Evolutionary conservation across 768 basidiomycete species (phyloP), one percentile per base, ranked within the genome.

Genomic region (Lactarius indigo): DNA sequence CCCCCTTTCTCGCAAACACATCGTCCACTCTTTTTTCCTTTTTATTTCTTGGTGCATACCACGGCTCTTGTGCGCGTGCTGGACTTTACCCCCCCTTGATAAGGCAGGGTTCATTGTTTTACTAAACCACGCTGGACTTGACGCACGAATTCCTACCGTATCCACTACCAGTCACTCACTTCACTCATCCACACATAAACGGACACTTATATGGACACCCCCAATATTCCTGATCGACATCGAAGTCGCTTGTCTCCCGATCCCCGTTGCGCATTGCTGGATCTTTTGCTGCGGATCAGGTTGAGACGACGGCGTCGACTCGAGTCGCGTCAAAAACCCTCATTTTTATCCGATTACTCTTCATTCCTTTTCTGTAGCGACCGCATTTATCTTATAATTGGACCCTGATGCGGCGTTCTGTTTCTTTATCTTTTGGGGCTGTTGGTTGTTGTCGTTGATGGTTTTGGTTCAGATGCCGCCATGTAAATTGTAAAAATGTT

Each of bases 11-110:
- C 31, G 31, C 31, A 33, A 7, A 39, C 37, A 39, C 12, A 39
- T 15, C 15, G 37, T 15, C 13, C 37, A 39, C 37, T 39, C 37
- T 15, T 39, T 56, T 56, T 30, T 28, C 12, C 10, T 10, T 39
- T 56, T 56, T 30, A 7, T 28, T 54, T 54, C 30, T 30, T 55
- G 30, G 26, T 30, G 23, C 17, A 26, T 12, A 54, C 52, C 10
- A 55, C 57, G 33, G 18, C 57, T 23, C 33, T 23, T 35, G 30
- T 67, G 66, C 62, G 50, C 62, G 62, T 63, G 66, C 52, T 55
- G 50, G 62, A 37, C 44, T 26, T 39, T 33, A 42, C 42, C 42
- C 52, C 13, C 58, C 42, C 59, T 58, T 63, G 55, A 66, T 56
- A 23, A 59, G 44, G 59, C 39, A 54, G 52, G 42, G 42, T 44